phyloP scores from a whole-genome alignment of 768 basidiomycete genomes.

The Mycena vulgaris region DNA sequence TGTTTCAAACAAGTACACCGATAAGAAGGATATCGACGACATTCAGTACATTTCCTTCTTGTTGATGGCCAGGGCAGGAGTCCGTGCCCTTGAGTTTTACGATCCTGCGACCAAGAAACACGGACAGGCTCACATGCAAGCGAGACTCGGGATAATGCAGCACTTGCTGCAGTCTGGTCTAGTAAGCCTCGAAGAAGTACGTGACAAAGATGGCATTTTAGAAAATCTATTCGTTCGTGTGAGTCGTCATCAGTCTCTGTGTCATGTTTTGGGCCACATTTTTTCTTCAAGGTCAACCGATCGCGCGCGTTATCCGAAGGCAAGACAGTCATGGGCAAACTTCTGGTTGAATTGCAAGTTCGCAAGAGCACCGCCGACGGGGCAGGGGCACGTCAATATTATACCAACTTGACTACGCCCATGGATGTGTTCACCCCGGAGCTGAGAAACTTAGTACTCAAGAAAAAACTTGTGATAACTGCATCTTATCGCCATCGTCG shows the following conservation, averaged over 20 bases:
- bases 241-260: slow-evolving; percentile 44
- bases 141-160: slow-evolving; percentile 88
- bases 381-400: slow-evolving; percentile 82
- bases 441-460: slow-evolving; percentile 83
- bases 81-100: slow-evolving; percentile 86
- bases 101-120: slow-evolving; percentile 85
- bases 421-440: slow-evolving; percentile 68
- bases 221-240: slow-evolving; percentile 82
- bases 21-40: slow-evolving; percentile 79
- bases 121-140: slow-evolving; percentile 94
- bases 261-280: neutral
- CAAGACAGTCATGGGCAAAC: slow-evolving; percentile 76
- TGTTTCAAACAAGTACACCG: slow-evolving; percentile 67
- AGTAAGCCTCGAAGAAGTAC: slow-evolving; percentile 78
- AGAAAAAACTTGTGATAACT: slow-evolving; percentile 82
- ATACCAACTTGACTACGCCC: slow-evolving; percentile 85
- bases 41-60: slow-evolving; percentile 88
- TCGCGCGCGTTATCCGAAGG: slow-evolving; percentile 76
- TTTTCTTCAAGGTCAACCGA: slow-evolving; percentile 71
- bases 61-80: slow-evolving; percentile 88
- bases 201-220: slow-evolving; percentile 68
- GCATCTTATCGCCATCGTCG: neutral
- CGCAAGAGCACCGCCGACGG: slow-evolving; percentile 91
- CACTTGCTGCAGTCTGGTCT: slow-evolving; percentile 82
- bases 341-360: slow-evolving; percentile 86